Evolutionary conservation across 306 rosid genomes (phyloP), one percentile per base, ranked within the genome.

Genomic region (Potentilla sterilis): DNA sequence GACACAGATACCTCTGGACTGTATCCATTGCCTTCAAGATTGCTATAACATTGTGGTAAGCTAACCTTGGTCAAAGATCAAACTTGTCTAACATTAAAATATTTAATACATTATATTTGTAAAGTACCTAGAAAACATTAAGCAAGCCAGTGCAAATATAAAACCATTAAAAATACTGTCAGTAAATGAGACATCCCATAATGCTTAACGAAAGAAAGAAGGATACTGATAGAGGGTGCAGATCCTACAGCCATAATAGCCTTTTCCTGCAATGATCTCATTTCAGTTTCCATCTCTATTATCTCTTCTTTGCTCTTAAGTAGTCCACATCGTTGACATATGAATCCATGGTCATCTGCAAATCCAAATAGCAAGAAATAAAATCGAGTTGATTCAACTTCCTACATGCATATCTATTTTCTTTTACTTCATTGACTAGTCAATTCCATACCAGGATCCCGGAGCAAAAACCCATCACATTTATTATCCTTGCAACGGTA

Each of bases 401-500:
- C 43, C 82, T 24, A 42, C 41, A 52, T 6, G n/a, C 32, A 41
- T n/a, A 3, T 57, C 9, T 6, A 42, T 51, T 55, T 66, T 7
- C 3, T 72, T 3, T 46, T 57, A 38, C 49, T 35, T 7, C 4
- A 22, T 37, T 44, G 47, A 46, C 51, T 38, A 65, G 61, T 73
- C 67, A 70, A 83, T 75, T 75, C 55, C 92, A 46, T 85, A 90
- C 98, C 96, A 66, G 87, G 66, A 67, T 82, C 84, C 24, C 88
- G 91, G 64, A 95, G 89, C 88, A 92, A 84, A 88, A 90, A 92
- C 78, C 98, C 96, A 69, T 81, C 79, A 49, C 98, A 95, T 75
- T 81, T 82, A 73, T 77, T 88, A 80, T 79, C 80, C 75, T 83
- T 90, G 88, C 98, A 95, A 78, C 79, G 76, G 83, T 92, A 92